Base-by-base conservation (phyloP, 306 rosid species). In the Oemleria cerasiformis region DNA sequence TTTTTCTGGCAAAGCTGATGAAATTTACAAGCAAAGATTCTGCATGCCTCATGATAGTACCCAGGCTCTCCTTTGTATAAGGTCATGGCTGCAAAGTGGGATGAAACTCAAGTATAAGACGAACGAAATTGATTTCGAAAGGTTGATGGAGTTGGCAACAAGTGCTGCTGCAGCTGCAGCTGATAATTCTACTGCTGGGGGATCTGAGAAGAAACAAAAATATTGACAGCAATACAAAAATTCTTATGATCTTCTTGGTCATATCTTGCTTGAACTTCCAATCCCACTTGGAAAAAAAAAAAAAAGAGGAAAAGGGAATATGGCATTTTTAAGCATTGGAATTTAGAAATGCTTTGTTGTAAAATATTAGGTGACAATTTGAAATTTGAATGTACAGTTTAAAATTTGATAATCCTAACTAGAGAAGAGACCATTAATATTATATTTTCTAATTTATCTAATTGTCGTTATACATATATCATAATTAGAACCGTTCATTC, bases 51-150 rank as follows among this genome's bases (percentile, higher is more conserved):
- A 86, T 71, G 85, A 85, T 68, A 81, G 84, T 85, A 74, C 96
- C 5, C 96, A 87, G 74, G 78, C 92, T 61, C 80, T 95, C 69
- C 87, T 91, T 66, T 91, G 96, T 62, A 78, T 95, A 78, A 89
- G 91, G 78, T 91, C 99, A 8, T 91, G 99, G 99, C 82, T 87
- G 53, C 86, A 85, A 36, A 78, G 87, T 19, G 96, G 99, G 63
- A 76, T 95, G 83, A 95, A 88, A 81, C 75, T 95, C 66, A 95
- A 91, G 83, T 85, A 77, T 34, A 79, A 74, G 65, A 74, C 86
- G 0, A 68, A 79, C 15, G 86, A 83, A 78, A 79, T 86, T 50
- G 90, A 86, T 57, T 84, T 70, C 23, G 90, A 83, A 55, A 75
- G 84, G 53, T 66, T 86, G 74, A 84, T 83, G 86, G 88, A 86